phyloP scores from a whole-genome alignment of 371 early-diverging fungal species.

The Zychaea mexicana region DNA sequence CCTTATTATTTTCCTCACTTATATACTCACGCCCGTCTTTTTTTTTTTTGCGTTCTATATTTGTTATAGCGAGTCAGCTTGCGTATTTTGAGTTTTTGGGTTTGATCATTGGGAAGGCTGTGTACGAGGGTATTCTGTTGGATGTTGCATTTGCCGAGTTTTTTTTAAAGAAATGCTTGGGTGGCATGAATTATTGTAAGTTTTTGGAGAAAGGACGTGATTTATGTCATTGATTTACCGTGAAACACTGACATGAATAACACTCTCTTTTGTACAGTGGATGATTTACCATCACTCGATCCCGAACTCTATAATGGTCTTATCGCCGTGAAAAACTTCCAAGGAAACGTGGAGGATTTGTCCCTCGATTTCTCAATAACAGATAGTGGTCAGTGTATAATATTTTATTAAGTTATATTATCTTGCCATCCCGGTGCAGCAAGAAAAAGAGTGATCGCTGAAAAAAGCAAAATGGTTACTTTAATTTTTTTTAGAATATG shows the following conservation, averaged over 20 bases:
- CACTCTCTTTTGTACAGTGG: constrained; percentile 58
- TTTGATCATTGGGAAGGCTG: constrained; percentile 90
- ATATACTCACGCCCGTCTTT: too few relatives aligned
- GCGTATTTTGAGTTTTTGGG: constrained; percentile 86
- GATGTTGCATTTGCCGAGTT: constrained; percentile 92
- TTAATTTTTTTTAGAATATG: constrained; percentile 36
- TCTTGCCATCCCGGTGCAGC: too few relatives aligned
- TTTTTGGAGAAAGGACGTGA: neutral
- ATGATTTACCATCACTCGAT: constrained; percentile 91
- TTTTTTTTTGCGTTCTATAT: too few relatives aligned
- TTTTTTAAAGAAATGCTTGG: constrained; percentile 89
- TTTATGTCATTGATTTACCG: too few relatives aligned
- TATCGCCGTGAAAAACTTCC: constrained; percentile 79
- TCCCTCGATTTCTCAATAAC: constrained; percentile 82
- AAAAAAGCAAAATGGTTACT: too few relatives aligned
- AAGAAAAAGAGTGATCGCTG: too few relatives aligned
- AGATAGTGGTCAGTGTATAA: constrained; percentile 50
- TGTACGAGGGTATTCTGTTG: constrained; percentile 93
- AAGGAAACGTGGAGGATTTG: constrained; percentile 75
- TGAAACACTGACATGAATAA: too few relatives aligned
- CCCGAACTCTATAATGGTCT: constrained; percentile 84
- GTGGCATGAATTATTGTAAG: constrained; percentile 69
- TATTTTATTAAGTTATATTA: too few relatives aligned
- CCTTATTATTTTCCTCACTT: neutral
- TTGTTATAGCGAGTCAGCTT: constrained; percentile 54